Base-by-base conservation (phyloP, 2,329 filamentous ascomycete species). In the Cordyceps fumosorosea region DNA sequence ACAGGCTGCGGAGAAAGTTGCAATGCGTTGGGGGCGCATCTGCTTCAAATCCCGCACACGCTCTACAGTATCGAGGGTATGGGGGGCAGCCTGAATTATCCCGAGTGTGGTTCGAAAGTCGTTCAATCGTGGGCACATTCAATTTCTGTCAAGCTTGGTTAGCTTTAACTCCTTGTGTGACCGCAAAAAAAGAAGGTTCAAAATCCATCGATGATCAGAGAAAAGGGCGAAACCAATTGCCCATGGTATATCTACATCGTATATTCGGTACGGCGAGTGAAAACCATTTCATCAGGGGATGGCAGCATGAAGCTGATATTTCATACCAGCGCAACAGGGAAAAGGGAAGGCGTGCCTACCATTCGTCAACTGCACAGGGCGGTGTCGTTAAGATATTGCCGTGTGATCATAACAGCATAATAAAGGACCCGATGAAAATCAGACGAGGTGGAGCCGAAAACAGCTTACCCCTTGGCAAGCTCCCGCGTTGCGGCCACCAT, bases 221-320 rank as follows among this genome's bases (percentile, higher is more conserved):
- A 59, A 64, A 63, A 34, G 37, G 64, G 62, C 62, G 64, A 65
- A 65, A 65, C 64, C 64, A 64, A 63, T 54, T 55, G 62, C 58
- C 64, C 55, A 42, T 57, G 64, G 62, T 62, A 62, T 34, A 64
- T 65, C 64, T 54, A 64, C 64, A 64, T 56, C 32, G 34, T 56
- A 50, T 50, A 47, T 65, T 65, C 50, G 62, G 62, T 64, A 65
- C 64, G 64, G 64, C 64, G 64, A 64, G 62, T 65, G 64, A 64
- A 62, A 62, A 59, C 62, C 64, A 59, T 64, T 63, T 63, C 48
- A 64, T 65, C 64, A 64, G 62, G 26, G 16, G 44, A 52, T 24
- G 44, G 26, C 47, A 40, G 18, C 10, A 62, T 18, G 18, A 1
- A 53, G 22, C 3, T 26, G 12, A 24, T 6, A 47, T 22, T 4